Evolutionary conservation across 2,329 filamentous ascomycete species (phyloP).

Genomic region (Botrytis pseudocinerea): DNA sequence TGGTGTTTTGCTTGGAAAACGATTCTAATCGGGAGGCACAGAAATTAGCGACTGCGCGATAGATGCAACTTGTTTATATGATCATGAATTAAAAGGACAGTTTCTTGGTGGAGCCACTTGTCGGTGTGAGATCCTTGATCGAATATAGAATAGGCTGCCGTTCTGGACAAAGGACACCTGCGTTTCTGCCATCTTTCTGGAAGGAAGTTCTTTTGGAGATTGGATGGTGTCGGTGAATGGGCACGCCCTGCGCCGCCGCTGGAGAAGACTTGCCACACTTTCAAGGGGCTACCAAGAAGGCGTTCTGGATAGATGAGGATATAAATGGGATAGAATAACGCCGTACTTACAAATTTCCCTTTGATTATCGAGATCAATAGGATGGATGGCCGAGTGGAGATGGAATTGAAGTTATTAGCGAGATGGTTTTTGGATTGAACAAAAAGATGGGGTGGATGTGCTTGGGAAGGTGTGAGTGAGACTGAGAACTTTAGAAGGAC

Average conservation of each 20-base stretch:
- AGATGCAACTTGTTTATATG: conserved; percentile 29
- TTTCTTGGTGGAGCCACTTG: conserved; percentile 27
- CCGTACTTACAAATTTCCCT: conserved; percentile 35
- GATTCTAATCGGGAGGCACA: conserved; percentile 28
- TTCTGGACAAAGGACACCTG: conserved; percentile 24
- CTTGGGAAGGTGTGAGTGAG: conserved; percentile 20
- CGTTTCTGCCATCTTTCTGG: conserved; percentile 7
- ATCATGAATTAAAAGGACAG: conserved; percentile 33
- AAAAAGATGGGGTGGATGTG: conserved; percentile 22
- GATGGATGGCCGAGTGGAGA: conserved; percentile 38
- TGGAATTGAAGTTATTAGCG: conserved; percentile 27
- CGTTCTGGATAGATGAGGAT: not conserved
- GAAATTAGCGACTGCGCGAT: conserved; percentile 26
- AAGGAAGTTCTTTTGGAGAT: not conserved
- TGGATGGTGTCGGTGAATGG: conserved; percentile 25
- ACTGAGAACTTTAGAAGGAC: conserved; percentile 28
- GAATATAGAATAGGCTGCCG: conserved; percentile 33
- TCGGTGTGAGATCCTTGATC: conserved; percentile 26
- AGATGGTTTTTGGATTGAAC: conserved; percentile 24
- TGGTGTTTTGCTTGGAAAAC: conserved; percentile 35
- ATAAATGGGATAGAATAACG: conserved; percentile 19
- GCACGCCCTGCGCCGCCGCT: conserved; percentile 19
- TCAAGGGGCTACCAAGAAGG: conserved; percentile 18
- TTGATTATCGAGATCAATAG: conserved; percentile 29
- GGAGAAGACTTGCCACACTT: conserved; percentile 21